Evolutionary conservation across 345 rosid species (phyloP), one percentile per base, ranked within the genome.

Genomic region (Heritiera fomes): DNA sequence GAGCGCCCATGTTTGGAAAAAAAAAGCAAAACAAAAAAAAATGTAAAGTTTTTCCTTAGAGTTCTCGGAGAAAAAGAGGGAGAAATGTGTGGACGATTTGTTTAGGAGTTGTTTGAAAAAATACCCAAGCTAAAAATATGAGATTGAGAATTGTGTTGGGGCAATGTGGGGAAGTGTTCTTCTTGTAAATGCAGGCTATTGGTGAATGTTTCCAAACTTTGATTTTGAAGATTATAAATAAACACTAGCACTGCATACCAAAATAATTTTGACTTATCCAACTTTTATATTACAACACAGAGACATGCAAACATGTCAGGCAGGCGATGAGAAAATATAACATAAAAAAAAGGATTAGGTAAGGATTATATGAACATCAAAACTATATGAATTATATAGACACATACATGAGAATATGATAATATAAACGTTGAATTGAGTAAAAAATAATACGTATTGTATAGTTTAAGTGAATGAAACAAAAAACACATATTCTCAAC

Each of bases 41-140:
- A 5, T 32, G 61, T 52, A 9, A 69, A 11, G 13, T 65, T 34
- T 23, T 52, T 14, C 59, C 74, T 41, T 41, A 14, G 63, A 73
- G 32, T 74, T 65, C 69, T 62, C 64, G 53, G 84, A 80, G 83
- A 79, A 80, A 86, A 79, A 67, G 28, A 69, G 55, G 84, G 81
- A 81, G 77, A 58, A 38, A 59, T 68, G 77, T 45, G 77, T 81
- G 86, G 88, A 70, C 64, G n/a, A 40, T 62, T 62, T 12, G 40
- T 30, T 62, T 30, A 20, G 8, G 18, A 4, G 2, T 6, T n/a
- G n/a, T 28, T 60, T 12, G 68, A 32, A 32, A 32, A 62, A 2
- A 18, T 13, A 12, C 38, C 38, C 2, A 34, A 63, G 45, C 41
- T 8, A 62, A 63, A 63, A 63, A 63, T 63, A 34, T 60, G 34